Conservation (phyloP, 371 early-diverging fungal species). For the Dichotomocladium elegans region DNA sequence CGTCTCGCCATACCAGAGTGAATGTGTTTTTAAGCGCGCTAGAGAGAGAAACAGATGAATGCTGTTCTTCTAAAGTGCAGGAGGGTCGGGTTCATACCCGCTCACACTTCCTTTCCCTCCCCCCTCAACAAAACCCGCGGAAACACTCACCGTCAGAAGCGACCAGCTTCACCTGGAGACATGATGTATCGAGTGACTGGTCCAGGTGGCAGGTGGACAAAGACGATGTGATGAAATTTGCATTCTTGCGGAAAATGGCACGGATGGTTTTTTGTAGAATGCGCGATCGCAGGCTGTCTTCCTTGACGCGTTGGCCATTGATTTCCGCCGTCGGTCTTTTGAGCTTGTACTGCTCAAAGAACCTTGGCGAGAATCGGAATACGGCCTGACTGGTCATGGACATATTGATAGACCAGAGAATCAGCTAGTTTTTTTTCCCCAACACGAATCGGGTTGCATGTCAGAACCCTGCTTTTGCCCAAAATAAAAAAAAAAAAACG, state of each 20-base stretch:
- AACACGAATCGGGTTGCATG: too few species aligned
- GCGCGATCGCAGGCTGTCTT: constrained; percentile 9
- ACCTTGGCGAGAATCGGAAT: constrained; percentile 19
- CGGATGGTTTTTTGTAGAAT: constrained; percentile 9
- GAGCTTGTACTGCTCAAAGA: constrained; percentile 15
- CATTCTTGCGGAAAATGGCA: constrained; percentile 8
- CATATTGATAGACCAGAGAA: constrained; percentile 16
- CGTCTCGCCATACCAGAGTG: constrained; percentile 11
- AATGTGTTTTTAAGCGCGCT: constrained; percentile 13
- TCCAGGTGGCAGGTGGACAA: neutral
- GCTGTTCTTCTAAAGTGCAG: too few species aligned
- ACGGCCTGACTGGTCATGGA: constrained; percentile 19
- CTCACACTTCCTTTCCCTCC: too few species aligned
- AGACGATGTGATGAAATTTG: constrained; percentile 4
- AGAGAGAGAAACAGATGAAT: neutral
- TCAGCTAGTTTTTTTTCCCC: constrained; percentile 5
- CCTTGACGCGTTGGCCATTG: constrained; percentile 5
- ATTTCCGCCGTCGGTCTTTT: constrained; percentile 1
- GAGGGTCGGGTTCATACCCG: too few species aligned
- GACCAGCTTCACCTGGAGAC: constrained; percentile 2
- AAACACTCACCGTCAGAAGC: constrained; percentile 1
- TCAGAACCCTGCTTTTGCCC: too few species aligned
- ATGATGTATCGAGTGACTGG: neutral
- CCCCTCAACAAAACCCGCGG: neutral
- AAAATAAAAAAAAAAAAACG: neutral